These are phyloP conservation scores for Suhomyces atakaporum DNA, from an alignment of 1,139 yeast genomes.

Conservation along the genomic window DNA sequence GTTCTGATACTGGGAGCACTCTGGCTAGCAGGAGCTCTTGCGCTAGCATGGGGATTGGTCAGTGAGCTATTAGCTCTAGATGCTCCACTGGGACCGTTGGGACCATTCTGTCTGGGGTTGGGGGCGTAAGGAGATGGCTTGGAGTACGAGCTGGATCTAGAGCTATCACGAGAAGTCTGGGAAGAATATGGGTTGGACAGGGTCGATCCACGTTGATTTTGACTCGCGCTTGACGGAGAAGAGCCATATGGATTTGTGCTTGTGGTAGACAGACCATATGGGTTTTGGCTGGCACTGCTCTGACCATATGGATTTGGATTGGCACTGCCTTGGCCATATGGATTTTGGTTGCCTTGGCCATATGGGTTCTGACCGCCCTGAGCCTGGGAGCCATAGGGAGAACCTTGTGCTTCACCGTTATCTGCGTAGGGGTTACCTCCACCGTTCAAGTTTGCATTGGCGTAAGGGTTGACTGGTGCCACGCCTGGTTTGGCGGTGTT, in stretches of 20 bases:
- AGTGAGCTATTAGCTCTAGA: slow-evolving; percentile 7
- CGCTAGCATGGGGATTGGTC: slow-evolving; percentile 5
- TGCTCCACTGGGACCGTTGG: slow-evolving; percentile 7
- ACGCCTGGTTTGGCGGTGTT: slow-evolving; percentile 42
- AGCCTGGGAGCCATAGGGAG: slow-evolving; percentile 25
- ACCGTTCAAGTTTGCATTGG: slow-evolving; percentile 22
- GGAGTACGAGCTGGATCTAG: too few relatives aligned
- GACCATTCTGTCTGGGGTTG: neutral
- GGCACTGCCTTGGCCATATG: too few relatives aligned
- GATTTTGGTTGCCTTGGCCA: neutral
- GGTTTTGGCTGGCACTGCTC: slow-evolving; percentile 9
- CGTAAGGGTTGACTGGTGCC: slow-evolving; percentile 51
- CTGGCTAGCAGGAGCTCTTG: neutral
- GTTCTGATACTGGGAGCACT: slow-evolving; percentile 4
- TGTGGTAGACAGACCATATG: neutral
- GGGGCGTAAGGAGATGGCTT: too few relatives aligned
- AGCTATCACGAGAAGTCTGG: too few relatives aligned
- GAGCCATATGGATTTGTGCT: neutral
- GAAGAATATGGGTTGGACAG: slow-evolving; percentile 9
- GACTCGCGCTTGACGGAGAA: too few relatives aligned
- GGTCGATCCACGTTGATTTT: neutral
- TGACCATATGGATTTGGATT: neutral
- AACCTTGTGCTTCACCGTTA: slow-evolving; percentile 3
- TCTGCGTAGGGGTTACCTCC: slow-evolving; percentile 10
- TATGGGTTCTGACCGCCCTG: slow-evolving; percentile 1